A percentile compares a stretch with the other conserved stretches of the same genome.
These are phyloP conservation scores for Tuber aestivum DNA, from an alignment of 495 filamentous ascomycete species.

Conservation along the genomic window DNA sequence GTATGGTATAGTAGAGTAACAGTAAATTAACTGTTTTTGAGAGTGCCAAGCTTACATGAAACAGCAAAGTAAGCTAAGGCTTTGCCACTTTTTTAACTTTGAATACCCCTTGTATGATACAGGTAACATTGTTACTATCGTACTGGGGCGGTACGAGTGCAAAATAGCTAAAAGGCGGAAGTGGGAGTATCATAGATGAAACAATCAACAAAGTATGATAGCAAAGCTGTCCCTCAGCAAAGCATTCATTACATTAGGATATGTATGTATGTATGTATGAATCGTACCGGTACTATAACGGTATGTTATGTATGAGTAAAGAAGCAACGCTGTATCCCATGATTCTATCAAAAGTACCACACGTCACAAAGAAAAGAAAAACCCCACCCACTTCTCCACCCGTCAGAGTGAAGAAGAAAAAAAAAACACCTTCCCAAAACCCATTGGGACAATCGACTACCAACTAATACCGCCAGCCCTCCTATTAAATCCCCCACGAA, in stretches of 20 bases:
- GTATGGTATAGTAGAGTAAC: no score
- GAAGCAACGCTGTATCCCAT: neutral
- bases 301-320: neutral
- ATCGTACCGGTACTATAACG: no score
- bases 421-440: neutral
- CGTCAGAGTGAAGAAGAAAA: no score
- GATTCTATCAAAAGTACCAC: neutral
- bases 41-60: no score
- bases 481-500: conserved; percentile 87
- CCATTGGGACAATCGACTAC: conserved; percentile 48
- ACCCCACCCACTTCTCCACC: neutral
- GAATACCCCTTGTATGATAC: no score
- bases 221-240: neutral
- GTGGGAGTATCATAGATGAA: neutral
- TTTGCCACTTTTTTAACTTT: no score
- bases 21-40: no score
- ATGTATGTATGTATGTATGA: no score
- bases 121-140: no score
- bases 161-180: neutral
- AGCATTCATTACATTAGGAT: no score
- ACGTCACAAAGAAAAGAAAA: neutral
- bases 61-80: no score
- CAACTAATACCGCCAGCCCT: conserved; percentile 75
- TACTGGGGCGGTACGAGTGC: neutral
- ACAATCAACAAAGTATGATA: neutral